Base-by-base conservation (phyloP, 257 asterid species). In the Haberlea rhodopensis region DNA sequence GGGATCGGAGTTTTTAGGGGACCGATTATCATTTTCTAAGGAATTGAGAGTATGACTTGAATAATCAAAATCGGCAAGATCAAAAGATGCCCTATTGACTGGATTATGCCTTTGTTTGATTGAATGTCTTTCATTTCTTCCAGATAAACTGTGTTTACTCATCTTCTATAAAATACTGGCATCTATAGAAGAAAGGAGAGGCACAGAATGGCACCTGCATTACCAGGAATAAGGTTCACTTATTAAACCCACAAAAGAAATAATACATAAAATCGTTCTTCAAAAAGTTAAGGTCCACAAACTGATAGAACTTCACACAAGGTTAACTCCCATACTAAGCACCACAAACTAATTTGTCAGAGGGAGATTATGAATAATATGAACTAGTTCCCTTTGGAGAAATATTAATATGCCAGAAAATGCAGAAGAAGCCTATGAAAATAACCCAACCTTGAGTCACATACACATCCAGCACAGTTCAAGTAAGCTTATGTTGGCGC, bases 41-140 rank as follows among this genome's bases (percentile, higher is more conserved):
- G 85, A 46, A 26, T 62, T 19, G 43, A 76, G 54, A 49, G 75
- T 63, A 69, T 66, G 57, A 61, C 65, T 69, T 13, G 51, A 57
- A 46, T 52, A 23, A 62, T 73, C 76, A 31, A 71, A 71, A 69
- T 73, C 81, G 53, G 74, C 63, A 57, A 80, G 74, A 72, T 85
- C 94, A 73, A 73, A 58, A 40, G 68, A 60, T 15, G 73, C 75
- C 69, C 80, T 85, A 1, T 79, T 74, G 16, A 72, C 70, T 49
- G 72, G 80, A 71, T 68, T 66, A 52, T 60, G 71, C 70, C 75
- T 65, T 43, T 70, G 77, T 66, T 74, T 85, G 76, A 83, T 77
- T 32, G 86, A 60, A 59, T 79, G 74, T 52, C 85, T 82, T 49
- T 74, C 80, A 21, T 68, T 78, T 75, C 72, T 68, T 45, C 63